Base-by-base conservation (phyloP, 257 asterid species). In the Petunia secreta region DNA sequence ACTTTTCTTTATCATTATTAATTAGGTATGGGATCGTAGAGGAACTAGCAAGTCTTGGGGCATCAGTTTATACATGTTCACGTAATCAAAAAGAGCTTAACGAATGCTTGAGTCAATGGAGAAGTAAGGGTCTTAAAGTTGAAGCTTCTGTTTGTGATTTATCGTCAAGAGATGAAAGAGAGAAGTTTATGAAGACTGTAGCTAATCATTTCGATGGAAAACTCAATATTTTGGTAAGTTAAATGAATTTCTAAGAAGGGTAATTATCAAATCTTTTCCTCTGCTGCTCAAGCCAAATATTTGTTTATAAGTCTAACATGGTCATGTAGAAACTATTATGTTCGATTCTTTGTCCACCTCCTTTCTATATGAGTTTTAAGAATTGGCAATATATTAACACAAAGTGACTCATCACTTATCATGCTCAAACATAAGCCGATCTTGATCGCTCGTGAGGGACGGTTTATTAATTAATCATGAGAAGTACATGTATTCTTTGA, bases 211-310 rank as follows among this genome's bases (percentile, higher is more conserved):
- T 79, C 50, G 41, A 53, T 25, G 82, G 82, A n/a, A 79, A 53
- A 37, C 76, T 79, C 77, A n/a, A 79, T 6, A 65, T 79, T 43
- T 66, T 79, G 50, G 82, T 65, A 48, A 79, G 82, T 79, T 11
- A 40, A 1, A 0, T 16, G n/a, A 52, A 10, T 34, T 67, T n/a
- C 52, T 38, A 37, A 8, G 1, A 16, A 25, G 25, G 25, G 25
- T 25, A 25, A 25, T 25, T 25, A 25, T 25, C 25, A 25, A 25
- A 25, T 25, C 2, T 38, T 38, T 38, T 64, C 69, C 11, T 63
- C 37, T 38, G 11, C 34, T 64, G 8, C 34, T 64, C 48, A 64
- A 65, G 52, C 5, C 52, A 39, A 65, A 6, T 65, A 6, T 0
- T 36, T 39, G 14, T 36, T 40, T 15, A 65, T 15, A 65, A 40